phyloP scores from a whole-genome alignment of 2,329 filamentous ascomycete species.

The Ciborinia camelliae region DNA sequence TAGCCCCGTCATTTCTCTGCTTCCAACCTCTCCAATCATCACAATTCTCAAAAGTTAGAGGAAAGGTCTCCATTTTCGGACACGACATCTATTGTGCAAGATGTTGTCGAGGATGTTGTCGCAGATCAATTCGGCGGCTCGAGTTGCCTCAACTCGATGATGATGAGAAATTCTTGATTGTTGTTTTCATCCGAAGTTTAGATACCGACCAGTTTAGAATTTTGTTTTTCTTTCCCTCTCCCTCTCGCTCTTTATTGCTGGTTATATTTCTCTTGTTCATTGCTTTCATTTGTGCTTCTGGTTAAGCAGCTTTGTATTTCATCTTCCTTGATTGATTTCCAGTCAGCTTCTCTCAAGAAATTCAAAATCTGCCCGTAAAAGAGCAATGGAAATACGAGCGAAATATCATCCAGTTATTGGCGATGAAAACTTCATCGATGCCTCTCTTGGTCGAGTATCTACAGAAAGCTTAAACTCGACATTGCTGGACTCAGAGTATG shows the following conservation, averaged over 20 bases:
- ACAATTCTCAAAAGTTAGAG: conserved; percentile 7
- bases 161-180: not conserved
- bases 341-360: not conserved
- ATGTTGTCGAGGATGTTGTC: too few relatives aligned
- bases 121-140: not conserved
- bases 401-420: conserved; percentile 32
- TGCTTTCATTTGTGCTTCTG: not conserved
- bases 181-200: not conserved
- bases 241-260: not conserved
- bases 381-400: conserved; percentile 24
- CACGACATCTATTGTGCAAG: not conserved
- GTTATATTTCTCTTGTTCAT: not conserved
- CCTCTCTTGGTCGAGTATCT: conserved; percentile 25
- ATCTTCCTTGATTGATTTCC: not conserved
- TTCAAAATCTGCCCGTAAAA: not conserved
- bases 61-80: not conserved
- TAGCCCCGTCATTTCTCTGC: not conserved
- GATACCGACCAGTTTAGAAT: not conserved
- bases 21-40: not conserved
- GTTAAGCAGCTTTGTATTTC: not conserved
- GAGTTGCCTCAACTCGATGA: not conserved
- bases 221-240: not conserved
- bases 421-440: conserved; percentile 31
- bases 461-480: conserved; percentile 26
- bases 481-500: conserved; percentile 32